Evolutionary conservation across 2,329 filamentous ascomycete species (phyloP), one percentile per base, ranked within the genome.

Genomic region (Trichophyton simii): DNA sequence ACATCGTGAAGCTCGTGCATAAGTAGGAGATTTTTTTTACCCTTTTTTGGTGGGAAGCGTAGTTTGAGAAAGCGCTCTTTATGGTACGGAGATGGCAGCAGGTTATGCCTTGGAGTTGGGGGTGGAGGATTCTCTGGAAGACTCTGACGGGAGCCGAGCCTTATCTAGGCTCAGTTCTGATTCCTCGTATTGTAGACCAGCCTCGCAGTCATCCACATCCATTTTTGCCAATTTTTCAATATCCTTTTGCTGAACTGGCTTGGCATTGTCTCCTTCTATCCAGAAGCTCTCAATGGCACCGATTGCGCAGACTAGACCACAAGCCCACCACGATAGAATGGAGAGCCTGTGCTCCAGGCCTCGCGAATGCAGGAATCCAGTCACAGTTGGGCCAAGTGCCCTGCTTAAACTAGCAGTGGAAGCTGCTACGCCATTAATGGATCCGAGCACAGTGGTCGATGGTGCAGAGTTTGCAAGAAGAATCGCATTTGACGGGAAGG

Each of bases 321-420:
- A 91, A 64, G 85, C 86, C 94, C 94, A 99, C 92, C 94, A 99
- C 0, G 91, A 87, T 38, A 96, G 79, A 20, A 91, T 91, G 3
- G 91, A 92, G 71, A 90, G 92, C 41, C 91, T 91, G 5, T 86
- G 81, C 66, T 85, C 81, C 41, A 95, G 81, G 58, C 94, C 94
- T 59, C 87, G 78, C 3, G 90, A 83, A 74, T 96, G 95, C 25
- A 97, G 80, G 31, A 91, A 78, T 1, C 94, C 94, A 2, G 91
- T 95, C 2, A 96, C 77, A 0, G 89, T 91, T 1, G 94, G 94
- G 0, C 92, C 92, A 64, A 96, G 87, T 0, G 91, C 91, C 60
- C 94, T 84, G 72, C 87, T 91, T 54, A 96, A 77, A 71, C 91
- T 96, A 3, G 94, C 94, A 1, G 89, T 91, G 1, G 91, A 96